A percentile compares a stretch with the other conserved stretches of the same genome.
Conservation (phyloP, 768 basidiomycete genomes). For the Sporobolomyces pararoseus region DNA sequence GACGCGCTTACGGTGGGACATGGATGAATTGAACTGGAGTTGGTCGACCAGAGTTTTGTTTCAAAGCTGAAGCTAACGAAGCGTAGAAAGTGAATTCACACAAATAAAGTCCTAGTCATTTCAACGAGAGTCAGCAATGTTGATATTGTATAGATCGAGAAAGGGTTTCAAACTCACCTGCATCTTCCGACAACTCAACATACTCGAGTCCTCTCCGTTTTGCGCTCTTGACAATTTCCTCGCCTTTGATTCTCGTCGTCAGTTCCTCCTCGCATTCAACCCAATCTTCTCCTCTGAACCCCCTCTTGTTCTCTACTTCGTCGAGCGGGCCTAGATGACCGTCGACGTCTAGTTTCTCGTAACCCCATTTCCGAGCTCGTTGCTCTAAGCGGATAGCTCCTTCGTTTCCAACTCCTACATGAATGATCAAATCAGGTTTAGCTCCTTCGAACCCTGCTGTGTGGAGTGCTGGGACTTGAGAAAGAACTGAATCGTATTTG, state of each 20-base stretch:
- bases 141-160: not conserved
- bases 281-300: not conserved
- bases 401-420: slow-evolving; percentile 18
- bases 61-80: not conserved
- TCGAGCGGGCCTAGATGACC: slow-evolving; percentile 3
- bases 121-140: too few species aligned
- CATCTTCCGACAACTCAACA: slow-evolving; percentile 1
- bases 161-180: slow-evolving; percentile 2
- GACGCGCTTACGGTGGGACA: slow-evolving; percentile 14
- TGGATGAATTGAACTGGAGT: slow-evolving; percentile 26
- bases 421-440: slow-evolving; percentile 15
- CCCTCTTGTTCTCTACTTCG: not conserved
- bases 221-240: slow-evolving; percentile 1
- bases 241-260: not conserved
- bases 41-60: not conserved
- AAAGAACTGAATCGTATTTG: slow-evolving; percentile 6
- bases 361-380: slow-evolving; percentile 11
- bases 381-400: slow-evolving; percentile 6
- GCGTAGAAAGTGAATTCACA: slow-evolving; percentile 29
- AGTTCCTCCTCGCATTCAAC: not conserved
- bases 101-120: slow-evolving; percentile 14
- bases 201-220: not conserved
- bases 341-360: slow-evolving; percentile 17
- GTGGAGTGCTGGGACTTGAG: slow-evolving; percentile 3
- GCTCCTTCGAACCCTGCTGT: not conserved